Evolutionary conservation across 2,329 filamentous ascomycete genomes (phyloP).

Genomic region (Parafenestella ontariensis): DNA sequence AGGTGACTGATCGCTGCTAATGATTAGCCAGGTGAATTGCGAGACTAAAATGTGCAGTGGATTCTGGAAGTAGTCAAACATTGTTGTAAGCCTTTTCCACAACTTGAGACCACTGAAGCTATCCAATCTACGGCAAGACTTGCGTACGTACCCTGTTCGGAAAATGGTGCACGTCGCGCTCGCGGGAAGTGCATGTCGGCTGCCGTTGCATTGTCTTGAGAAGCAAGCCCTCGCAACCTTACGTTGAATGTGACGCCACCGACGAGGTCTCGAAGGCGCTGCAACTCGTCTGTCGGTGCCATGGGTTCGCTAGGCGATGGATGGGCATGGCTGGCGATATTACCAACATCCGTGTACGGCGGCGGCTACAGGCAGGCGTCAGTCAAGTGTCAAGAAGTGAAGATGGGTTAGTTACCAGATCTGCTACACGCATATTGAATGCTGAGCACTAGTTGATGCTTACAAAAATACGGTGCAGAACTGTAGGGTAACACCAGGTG

Average conservation of each 20-base stretch:
- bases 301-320: slow-evolving; percentile 8
- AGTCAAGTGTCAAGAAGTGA: neutral
- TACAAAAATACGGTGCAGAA: too few relatives aligned
- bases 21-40: too few relatives aligned
- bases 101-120: too few relatives aligned
- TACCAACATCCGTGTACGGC: neutral
- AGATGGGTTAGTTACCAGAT: slow-evolving; percentile 1
- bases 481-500: slow-evolving; percentile 5
- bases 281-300: neutral
- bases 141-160: slow-evolving; percentile 14
- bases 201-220: slow-evolving; percentile 9
- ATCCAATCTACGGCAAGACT: too few relatives aligned
- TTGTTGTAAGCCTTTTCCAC: too few relatives aligned
- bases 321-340: slow-evolving; percentile 21
- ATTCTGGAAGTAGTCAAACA: too few relatives aligned
- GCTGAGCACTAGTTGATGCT: slow-evolving; percentile 6
- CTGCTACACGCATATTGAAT: slow-evolving; percentile 5
- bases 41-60: too few relatives aligned
- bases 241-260: slow-evolving; percentile 20
- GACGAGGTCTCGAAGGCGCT: slow-evolving; percentile 13
- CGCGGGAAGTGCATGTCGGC: slow-evolving; percentile 30
- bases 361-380: slow-evolving; percentile 3
- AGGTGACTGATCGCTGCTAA: slow-evolving; percentile 32
- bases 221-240: slow-evolving; percentile 22
- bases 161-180: slow-evolving; percentile 27